Evolutionary conservation across 768 basidiomycete species (phyloP), one percentile per base, ranked within the genome.

Genomic region (Termitomyces sp.): DNA sequence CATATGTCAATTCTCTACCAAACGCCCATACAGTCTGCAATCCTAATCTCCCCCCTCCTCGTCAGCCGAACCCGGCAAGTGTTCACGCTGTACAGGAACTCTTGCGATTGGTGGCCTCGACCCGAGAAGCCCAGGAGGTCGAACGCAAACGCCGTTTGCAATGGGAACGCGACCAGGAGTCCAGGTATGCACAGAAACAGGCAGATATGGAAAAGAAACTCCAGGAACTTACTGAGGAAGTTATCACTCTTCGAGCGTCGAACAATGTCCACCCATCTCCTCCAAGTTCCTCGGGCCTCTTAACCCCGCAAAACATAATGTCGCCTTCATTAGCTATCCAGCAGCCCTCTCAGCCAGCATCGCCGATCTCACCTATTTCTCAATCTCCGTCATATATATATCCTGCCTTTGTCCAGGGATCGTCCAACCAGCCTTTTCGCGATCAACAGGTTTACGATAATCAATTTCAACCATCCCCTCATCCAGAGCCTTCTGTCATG

Each of bases 161-260:
- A 35, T 90, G 89, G 88, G 89, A 91, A 61, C 74, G 78, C 59
- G 83, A 85, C 54, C 84, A 87, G 57, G 89, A 89, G 69, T 77
- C 77, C 10, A 85, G 77, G 61, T 76, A 74, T 48, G 60, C 68
- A 13, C 79, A 82, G 58, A 68, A 74, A 43, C 80, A 86, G 55
- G 79, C 77, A 25, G 82, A 86, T 63, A 78, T 81, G 73, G 83
- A 88, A 61, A 70, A 74, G 20, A 76, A 76, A 45, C 73, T 89
- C 58, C 58, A 73, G 3, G 78, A 78, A 55, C 76, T 86, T 76
- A 80, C 75, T 23, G 75, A 77, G 58, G 80, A 86, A 62, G 71
- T 86, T 52, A 62, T 72, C 27, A 61, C 69, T 16, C 72, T 85
- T 49, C 76, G 74, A 56, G 68, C 75, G 18, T 73, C 70, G 49